These are phyloP conservation scores for Cronartium ribicola DNA, from an alignment of 1,284 basidiomycete genomes.

Conservation along the genomic window DNA sequence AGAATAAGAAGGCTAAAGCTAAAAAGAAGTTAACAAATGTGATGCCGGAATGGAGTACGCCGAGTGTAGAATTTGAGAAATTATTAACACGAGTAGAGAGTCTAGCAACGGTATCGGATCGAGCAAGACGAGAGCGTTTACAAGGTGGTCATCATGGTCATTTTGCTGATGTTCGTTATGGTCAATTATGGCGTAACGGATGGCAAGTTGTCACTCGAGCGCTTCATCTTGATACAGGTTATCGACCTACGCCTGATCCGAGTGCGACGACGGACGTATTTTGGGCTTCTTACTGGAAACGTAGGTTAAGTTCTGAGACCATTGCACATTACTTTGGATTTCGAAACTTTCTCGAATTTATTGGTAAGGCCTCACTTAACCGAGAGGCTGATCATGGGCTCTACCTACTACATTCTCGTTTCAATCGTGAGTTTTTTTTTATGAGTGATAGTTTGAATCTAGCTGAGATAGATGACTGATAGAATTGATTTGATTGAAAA, in stretches of 20 bases:
- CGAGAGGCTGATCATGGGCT: conserved; percentile 39
- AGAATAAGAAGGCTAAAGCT: conserved; percentile 34
- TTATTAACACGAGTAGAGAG: conserved; percentile 7
- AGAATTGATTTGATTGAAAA: background rate
- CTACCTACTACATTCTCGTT: conserved; percentile 33
- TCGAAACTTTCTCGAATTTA: conserved; percentile 29
- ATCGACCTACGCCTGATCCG: conserved; percentile 12
- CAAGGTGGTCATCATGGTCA: conserved; percentile 36
- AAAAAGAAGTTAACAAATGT: conserved; percentile 19
- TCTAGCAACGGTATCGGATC: conserved; percentile 35
- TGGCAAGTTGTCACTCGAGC: conserved; percentile 40
- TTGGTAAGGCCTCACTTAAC: conserved; percentile 39
- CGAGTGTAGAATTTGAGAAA: conserved; percentile 40
- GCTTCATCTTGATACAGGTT: conserved; percentile 39
- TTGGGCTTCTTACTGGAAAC: conserved; percentile 39
- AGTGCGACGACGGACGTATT: conserved; percentile 22
- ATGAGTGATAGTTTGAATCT: background rate
- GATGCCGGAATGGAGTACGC: conserved; percentile 10
- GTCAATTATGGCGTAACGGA: conserved; percentile 36
- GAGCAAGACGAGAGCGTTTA: conserved; percentile 23
- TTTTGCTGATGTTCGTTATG: conserved; percentile 32
- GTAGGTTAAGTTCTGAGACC: conserved; percentile 27
- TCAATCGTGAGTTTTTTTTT: conserved; percentile 32
- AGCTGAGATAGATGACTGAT: background rate
- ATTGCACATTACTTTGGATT: conserved; percentile 41